A percentile compares a stretch with the other conserved stretches of the same genome.
These are phyloP conservation scores for Alloascoidea africana DNA, from an alignment of 805 yeast genomes.

Conservation along the genomic window DNA sequence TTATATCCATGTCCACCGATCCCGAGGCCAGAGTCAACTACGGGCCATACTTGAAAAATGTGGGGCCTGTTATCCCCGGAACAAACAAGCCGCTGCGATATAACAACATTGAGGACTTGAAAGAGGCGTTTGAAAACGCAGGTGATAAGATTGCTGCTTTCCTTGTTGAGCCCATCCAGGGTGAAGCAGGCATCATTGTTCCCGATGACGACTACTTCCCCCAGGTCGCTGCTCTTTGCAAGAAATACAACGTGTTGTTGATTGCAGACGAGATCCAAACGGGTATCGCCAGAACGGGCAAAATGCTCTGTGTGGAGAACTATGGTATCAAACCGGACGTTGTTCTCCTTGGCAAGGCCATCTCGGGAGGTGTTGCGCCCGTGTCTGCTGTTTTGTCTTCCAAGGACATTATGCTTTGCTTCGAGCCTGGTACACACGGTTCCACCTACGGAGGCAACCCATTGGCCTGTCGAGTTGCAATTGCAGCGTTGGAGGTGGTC, in stretches of 20 bases:
- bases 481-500: slow-evolving; percentile 85
- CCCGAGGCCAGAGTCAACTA: slow-evolving; percentile 80
- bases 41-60: slow-evolving; percentile 79
- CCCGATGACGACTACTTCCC: slow-evolving; percentile 75
- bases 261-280: slow-evolving; percentile 97
- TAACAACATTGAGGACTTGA: slow-evolving; percentile 78
- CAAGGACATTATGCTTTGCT: slow-evolving; percentile 74
- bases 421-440: slow-evolving; percentile 94
- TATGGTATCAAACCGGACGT: slow-evolving; percentile 77
- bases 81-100: slow-evolving; percentile 54
- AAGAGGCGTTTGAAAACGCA: slow-evolving; percentile 62
- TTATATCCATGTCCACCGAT: slow-evolving; percentile 92
- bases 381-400: slow-evolving; percentile 86
- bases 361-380: slow-evolving; percentile 90
- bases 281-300: slow-evolving; percentile 95
- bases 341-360: slow-evolving; percentile 83
- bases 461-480: slow-evolving; percentile 80
- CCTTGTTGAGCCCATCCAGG: slow-evolving; percentile 90
- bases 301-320: slow-evolving; percentile 84
- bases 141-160: slow-evolving; percentile 89
- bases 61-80: slow-evolving; percentile 78
- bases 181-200: slow-evolving; percentile 96
- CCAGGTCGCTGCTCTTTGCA: slow-evolving; percentile 52
- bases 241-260: slow-evolving; percentile 69
- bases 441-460: slow-evolving; percentile 98